Evolutionary conservation across 225 moss, liverwort and hornwort species (phyloP), one percentile per base, ranked within the genome.

Genomic region (Sphagnum contortum): DNA sequence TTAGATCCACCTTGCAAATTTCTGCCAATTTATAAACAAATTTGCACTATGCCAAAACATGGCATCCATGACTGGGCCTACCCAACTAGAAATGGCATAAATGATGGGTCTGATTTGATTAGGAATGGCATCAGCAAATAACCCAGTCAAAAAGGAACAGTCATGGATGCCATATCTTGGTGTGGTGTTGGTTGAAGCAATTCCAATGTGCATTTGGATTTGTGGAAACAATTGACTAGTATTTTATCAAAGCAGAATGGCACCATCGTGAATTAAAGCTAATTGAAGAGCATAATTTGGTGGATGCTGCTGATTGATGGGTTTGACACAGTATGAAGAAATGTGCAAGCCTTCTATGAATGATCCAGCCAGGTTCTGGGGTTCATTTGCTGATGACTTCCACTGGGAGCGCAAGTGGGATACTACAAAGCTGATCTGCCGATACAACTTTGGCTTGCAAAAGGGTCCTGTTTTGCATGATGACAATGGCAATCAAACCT

Each of bases 331-430:
- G 81, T 82, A 82, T 70, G 81, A 82, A 59, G 78, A 78, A 72
- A 78, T 82, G 78, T 75, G 78, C 73, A 78, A 70, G 75, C 70
- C 70, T 4, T 82, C 81, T 2, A 78, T 82, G 0, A 65, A 75
- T 49, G 81, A 82, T 13, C 81, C 81, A 8, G 72, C 78, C 11
- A 63, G 59, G 7, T 78, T 82, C 62, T 82, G 81, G 81, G 78
- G 75, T 46, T 68, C 62, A 11, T 4, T 82, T 45, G 81, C 78
- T 53, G 75, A 72, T 44, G 64, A 75, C 48, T 82, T 82, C 47
- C 55, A 82, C 54, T 82, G 81, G 81, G 57, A 75, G 54, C 82
- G 71, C 57, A 83, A 73, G 66, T 83, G 82, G 82, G 73, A 79
- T 63, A 73, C 66, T 12, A 75, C 76, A 3, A 73, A 83, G 51